Evolutionary conservation across 2,329 filamentous ascomycete genomes (phyloP), one percentile per base, ranked within the genome.

Genomic region (Ophiostoma sp.): DNA sequence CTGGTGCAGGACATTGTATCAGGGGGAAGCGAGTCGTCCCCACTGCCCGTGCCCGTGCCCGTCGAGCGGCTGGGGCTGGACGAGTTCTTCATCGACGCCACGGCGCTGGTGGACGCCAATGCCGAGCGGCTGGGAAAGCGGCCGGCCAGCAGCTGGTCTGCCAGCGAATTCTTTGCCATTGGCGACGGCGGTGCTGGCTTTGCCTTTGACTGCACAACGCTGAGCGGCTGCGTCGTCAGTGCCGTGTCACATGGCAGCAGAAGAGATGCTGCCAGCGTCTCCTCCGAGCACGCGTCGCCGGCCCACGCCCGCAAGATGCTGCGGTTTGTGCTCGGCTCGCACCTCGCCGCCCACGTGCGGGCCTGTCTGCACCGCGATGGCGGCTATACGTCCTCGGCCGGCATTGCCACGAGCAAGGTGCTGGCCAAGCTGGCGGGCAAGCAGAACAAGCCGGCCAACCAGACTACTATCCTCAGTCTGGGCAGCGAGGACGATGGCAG

Each of bases 31-130:
- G 44, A 48, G 36, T 3, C 10, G 36, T 39, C 36, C 36, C 36
- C 15, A 31, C 27, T 31, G 27, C 1, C 27, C 15, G 17, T n/a
- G 15, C 92, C 88, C 73, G 83, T 83, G 44, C 90, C 87, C 72
- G 89, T 90, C 1, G 94, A 98, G 80, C 86, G 90, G 31, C 81
- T 98, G 36, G 94, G 95, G 0, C 92, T 98, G 73, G 95, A 98
- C 77, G 95, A 98, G 82, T 89, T 96, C 3, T 92, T 89, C 76
- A 79, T 92, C 80, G 93, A 98, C 76, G 91, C 94, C 62, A 94
- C 92, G 10, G 92, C 96, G 73, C 88, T 97, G 74, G 82, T 98
- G 70, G 86, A 90, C 62, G 96, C 94, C 81, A 98, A 97, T 77
- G 75, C 89, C 68, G 83, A 83, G 23, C 82, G 92, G 35, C 79